These are phyloP conservation scores for Hypoxylon sp. DNA, from an alignment of 2,329 filamentous ascomycete genomes.

Conservation along the genomic window DNA sequence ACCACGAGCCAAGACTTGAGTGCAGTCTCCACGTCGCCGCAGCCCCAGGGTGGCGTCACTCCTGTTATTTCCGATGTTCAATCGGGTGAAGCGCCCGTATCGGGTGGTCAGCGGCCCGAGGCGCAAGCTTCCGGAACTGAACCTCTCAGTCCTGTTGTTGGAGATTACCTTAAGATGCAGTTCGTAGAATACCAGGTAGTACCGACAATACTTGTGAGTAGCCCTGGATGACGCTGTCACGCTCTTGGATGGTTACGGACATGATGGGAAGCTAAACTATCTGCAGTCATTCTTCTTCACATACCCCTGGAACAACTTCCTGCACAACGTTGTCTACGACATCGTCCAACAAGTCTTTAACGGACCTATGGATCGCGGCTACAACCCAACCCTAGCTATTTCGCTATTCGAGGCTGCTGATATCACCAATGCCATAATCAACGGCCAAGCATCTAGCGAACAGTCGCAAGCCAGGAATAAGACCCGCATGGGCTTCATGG, in stretches of 20 bases:
- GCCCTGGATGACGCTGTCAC: background rate
- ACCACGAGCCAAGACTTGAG: conserved; percentile 1
- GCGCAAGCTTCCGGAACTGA: conserved; percentile 25
- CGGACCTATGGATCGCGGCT: conserved; percentile 94
- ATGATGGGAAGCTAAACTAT: conserved; percentile 35
- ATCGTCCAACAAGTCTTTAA: conserved; percentile 99
- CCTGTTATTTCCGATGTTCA: conserved; percentile 22
- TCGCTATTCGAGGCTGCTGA: conserved; percentile 92
- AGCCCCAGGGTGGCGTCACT: conserved; percentile 11
- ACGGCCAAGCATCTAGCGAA: conserved; percentile 87
- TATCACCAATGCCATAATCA: conserved; percentile 89
- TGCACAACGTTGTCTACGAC: conserved; percentile 99
- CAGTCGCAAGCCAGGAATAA: conserved; percentile 82
- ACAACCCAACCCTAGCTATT: conserved; percentile 87
- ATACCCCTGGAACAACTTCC: conserved; percentile 99
- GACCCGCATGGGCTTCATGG: conserved; percentile 96
- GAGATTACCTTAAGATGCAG: conserved; percentile 93
- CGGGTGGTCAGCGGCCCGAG: conserved; percentile 39
- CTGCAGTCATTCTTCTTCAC: conserved; percentile 92
- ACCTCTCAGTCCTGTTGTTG: conserved; percentile 75
- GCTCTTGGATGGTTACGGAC: too few species aligned
- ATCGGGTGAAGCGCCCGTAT: conserved; percentile 42
- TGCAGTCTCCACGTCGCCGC: background rate
- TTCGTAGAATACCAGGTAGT: conserved; percentile 96
- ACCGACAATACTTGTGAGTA: conserved; percentile 87